phyloP scores from a whole-genome alignment of 1,284 basidiomycete species.

The Caloboletus inedulis region DNA sequence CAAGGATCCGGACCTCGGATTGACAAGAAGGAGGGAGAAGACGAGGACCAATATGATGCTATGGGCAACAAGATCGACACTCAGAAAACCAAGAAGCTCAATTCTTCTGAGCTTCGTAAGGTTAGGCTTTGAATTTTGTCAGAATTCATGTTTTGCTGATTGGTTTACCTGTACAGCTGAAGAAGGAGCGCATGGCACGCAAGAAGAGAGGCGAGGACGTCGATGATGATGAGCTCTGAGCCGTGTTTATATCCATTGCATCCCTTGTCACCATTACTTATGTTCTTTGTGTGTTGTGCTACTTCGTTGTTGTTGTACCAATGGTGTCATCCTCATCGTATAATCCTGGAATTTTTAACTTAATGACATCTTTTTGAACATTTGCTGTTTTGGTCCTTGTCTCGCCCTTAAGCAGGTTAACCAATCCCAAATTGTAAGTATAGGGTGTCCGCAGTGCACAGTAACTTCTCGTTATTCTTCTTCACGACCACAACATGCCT shows the following conservation, averaged over 20 bases:
- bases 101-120: slow-evolving; percentile 79
- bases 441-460: slow-evolving; percentile 5
- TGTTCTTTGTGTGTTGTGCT: slow-evolving; percentile 21
- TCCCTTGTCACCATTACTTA: slow-evolving; percentile 11
- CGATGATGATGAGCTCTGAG: slow-evolving; percentile 65
- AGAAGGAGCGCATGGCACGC: slow-evolving; percentile 95
- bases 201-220: slow-evolving; percentile 80
- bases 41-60: slow-evolving; percentile 88
- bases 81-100: slow-evolving; percentile 84
- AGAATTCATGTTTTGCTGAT: slow-evolving; percentile 24
- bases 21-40: slow-evolving; percentile 85
- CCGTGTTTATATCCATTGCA: slow-evolving; percentile 5
- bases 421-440: neutral
- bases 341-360: slow-evolving; percentile 15
- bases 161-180: slow-evolving; percentile 40
- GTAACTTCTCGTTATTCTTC: neutral
- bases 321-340: slow-evolving; percentile 16
- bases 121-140: slow-evolving; percentile 14
- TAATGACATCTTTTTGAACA: neutral
- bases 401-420: neutral
- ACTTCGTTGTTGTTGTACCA: slow-evolving; percentile 21
- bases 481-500: slow-evolving; percentile 33
- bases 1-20: slow-evolving; percentile 90
- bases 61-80: slow-evolving; percentile 93
- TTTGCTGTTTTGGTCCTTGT: neutral